These are phyloP conservation scores for Nicotiana sylvestris DNA, from an alignment of 257 asterid genomes.

Conservation along the genomic window DNA sequence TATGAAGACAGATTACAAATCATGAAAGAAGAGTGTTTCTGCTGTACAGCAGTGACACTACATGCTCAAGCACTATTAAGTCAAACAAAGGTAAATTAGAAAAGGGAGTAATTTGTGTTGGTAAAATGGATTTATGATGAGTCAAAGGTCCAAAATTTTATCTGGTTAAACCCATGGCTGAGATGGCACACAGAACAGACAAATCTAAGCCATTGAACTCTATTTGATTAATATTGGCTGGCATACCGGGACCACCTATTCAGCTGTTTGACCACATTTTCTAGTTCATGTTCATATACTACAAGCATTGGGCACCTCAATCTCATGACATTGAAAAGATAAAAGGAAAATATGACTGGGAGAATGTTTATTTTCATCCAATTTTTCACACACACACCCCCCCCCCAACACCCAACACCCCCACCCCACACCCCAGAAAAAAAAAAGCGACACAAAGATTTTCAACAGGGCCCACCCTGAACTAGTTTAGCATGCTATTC, in stretches of 20 bases:
- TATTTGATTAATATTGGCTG: background rate
- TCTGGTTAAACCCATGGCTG: conserved; percentile 8
- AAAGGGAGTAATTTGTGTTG: background rate
- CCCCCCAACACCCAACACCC: too few relatives aligned
- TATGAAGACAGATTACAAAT: background rate
- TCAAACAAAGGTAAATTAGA: background rate
- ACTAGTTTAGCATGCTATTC: background rate
- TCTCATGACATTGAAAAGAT: background rate
- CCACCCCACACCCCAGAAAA: background rate
- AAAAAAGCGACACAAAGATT: background rate
- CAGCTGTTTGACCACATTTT: background rate
- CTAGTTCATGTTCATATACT: background rate
- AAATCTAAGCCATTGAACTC: background rate
- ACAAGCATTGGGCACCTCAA: background rate
- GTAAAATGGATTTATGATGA: background rate
- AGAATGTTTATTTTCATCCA: background rate
- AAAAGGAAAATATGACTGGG: background rate
- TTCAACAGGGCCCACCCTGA: background rate
- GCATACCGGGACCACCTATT: background rate
- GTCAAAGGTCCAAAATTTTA: background rate
- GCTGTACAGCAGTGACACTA: background rate
- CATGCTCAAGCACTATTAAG: background rate
- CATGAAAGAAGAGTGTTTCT: background rate
- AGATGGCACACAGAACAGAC: background rate
- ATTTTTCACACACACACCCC: background rate